Evolutionary conservation across 805 yeast species (phyloP).

Genomic region (Ogataea thermomethanolica): DNA sequence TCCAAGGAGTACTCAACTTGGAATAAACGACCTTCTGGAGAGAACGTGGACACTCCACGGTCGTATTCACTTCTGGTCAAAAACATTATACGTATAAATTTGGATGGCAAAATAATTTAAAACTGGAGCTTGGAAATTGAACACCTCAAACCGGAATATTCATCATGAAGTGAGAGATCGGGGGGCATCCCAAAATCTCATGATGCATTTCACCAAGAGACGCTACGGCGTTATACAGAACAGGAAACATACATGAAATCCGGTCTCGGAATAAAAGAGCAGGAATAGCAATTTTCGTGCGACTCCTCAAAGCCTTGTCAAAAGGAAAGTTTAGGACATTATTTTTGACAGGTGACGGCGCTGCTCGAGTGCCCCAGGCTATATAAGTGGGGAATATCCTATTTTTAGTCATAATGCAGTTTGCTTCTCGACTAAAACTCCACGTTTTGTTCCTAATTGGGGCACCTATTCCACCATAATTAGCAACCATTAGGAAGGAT

Average conservation of each 20-base stretch:
- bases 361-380: neutral
- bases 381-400: neutral
- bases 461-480: neutral
- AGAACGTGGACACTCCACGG: slow-evolving; percentile 97
- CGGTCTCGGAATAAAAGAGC: neutral
- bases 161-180: too few relatives aligned
- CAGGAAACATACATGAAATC: too few relatives aligned
- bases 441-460: neutral
- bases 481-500: neutral
- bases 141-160: slow-evolving; percentile 6
- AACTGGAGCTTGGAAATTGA: neutral
- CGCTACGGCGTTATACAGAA: too few relatives aligned
- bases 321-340: slow-evolving; percentile 4
- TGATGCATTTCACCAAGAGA: too few relatives aligned
- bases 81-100: slow-evolving; percentile 58
- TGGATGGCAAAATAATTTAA: slow-evolving; percentile 10
- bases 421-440: neutral
- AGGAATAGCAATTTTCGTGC: slow-evolving; percentile 5
- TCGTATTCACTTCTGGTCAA: slow-evolving; percentile 99
- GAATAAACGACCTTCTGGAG: slow-evolving; percentile 97
- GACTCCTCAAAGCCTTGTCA: neutral
- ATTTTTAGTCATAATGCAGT: neutral
- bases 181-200: too few relatives aligned
- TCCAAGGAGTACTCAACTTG: slow-evolving; percentile 97
- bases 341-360: neutral